A percentile compares a stretch with the other conserved stretches of the same genome.
Conservation (phyloP, 2,329 filamentous ascomycete genomes). For the Esteya vermicola region DNA sequence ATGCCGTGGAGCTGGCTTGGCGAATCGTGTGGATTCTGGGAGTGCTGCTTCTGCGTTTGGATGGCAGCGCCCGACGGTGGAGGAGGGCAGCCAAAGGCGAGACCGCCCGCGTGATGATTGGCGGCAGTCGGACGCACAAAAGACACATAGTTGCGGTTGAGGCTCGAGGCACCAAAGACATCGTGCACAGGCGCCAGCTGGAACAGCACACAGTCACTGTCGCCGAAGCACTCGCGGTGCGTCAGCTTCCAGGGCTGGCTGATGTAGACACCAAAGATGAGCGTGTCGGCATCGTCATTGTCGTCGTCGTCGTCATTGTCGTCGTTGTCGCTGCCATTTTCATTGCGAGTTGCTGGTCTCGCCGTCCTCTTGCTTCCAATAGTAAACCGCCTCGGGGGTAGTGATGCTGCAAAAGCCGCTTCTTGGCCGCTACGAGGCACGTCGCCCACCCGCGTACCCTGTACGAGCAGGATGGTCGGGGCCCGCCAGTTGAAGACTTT, state of each 20-base stretch:
- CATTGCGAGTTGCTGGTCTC: constrained; percentile 23
- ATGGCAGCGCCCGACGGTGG: constrained; percentile 28
- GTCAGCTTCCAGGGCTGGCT: constrained; percentile 56
- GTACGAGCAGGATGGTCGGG: constrained; percentile 57
- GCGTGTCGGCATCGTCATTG: constrained; percentile 18
- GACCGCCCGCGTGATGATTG: constrained; percentile 37
- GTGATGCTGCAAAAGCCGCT: constrained; percentile 40
- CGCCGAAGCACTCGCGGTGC: constrained; percentile 53
- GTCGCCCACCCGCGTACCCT: constrained; percentile 44
- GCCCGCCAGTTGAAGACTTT: constrained; percentile 67
- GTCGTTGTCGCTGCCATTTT: neutral
- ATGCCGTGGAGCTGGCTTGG: neutral
- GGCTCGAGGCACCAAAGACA: constrained; percentile 49
- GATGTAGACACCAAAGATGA: constrained; percentile 56
- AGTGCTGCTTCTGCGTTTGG: neutral
- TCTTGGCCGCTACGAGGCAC: constrained; percentile 35
- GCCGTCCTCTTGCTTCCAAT: constrained; percentile 16
- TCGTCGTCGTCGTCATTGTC: neutral
- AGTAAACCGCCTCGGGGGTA: constrained; percentile 48
- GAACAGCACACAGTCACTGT: constrained; percentile 49
- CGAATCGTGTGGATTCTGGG: constrained; percentile 3
- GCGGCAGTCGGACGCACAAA: constrained; percentile 46
- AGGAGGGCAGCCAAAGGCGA: constrained; percentile 53
- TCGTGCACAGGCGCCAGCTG: constrained; percentile 60
- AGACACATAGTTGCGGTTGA: constrained; percentile 54